phyloP scores from a whole-genome alignment of 2,329 filamentous ascomycete species.

The Penicillium crustosum region DNA sequence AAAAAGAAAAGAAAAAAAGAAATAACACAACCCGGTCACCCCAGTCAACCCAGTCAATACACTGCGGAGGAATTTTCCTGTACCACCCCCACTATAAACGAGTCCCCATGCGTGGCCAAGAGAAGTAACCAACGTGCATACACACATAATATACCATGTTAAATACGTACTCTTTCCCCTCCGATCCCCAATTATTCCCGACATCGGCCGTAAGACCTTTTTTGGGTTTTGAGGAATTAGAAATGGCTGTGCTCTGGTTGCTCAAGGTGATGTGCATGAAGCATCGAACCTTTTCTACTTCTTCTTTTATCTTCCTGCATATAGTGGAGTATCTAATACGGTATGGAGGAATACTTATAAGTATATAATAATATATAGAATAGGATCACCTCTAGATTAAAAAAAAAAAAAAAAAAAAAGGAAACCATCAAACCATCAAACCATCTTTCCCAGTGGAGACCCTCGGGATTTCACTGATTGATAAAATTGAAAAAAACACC shows the following conservation, averaged over 20 bases:
- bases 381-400: not conserved
- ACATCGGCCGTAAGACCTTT: conserved; percentile 9
- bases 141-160: not conserved
- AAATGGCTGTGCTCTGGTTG: not conserved
- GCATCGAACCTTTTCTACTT: conserved; percentile 1
- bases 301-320: not conserved
- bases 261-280: not conserved
- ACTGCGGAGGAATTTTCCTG: conserved; percentile 8
- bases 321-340: not conserved
- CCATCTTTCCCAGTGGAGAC: conserved; percentile 11
- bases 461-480: conserved; percentile 21
- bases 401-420: not conserved
- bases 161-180: not conserved
- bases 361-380: not conserved
- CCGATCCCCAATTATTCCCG: conserved; percentile 5
- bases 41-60: not conserved
- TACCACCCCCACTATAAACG: conserved; percentile 1
- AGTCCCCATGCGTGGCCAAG: conserved; percentile 6
- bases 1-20: not conserved
- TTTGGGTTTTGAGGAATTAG: not conserved
- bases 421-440: too few relatives aligned
- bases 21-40: too few relatives aligned
- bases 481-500: conserved; percentile 18
- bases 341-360: not conserved
- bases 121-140: not conserved